phyloP scores from a whole-genome alignment of 1,284 basidiomycete genomes.

The Trichosporon inkin region DNA sequence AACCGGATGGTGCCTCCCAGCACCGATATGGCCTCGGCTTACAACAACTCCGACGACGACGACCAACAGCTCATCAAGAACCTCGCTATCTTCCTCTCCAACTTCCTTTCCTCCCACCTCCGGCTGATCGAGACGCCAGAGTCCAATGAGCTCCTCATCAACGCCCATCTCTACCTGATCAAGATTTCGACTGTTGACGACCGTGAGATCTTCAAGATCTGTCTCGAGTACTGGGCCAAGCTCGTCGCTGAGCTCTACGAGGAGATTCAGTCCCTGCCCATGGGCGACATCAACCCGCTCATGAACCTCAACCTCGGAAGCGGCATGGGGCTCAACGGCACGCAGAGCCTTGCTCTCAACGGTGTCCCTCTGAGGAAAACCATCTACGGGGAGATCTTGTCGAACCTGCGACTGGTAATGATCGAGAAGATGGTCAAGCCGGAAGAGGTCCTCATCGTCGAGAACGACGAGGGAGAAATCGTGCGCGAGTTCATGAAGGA shows the following conservation, averaged over 20 bases:
- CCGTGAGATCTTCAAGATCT: conserved; percentile 99
- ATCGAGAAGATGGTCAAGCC: conserved; percentile 99
- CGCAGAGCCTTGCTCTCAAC: conserved; percentile 59
- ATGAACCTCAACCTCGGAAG: conserved; percentile 83
- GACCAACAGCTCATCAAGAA: conserved; percentile 98
- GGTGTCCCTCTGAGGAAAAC: conserved; percentile 83
- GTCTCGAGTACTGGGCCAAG: conserved; percentile 97
- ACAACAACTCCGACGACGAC: conserved; percentile 81
- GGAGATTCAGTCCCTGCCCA: conserved; percentile 75
- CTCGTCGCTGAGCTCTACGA: conserved; percentile 99
- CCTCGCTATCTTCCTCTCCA: conserved; percentile 91
- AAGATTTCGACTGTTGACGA: conserved; percentile 98
- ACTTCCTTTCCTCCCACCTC: conserved; percentile 90
- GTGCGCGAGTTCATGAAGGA: conserved; percentile 99
- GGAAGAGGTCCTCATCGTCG: conserved; percentile 97
- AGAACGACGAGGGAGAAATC: conserved; percentile 98
- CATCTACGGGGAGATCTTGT: conserved; percentile 90
- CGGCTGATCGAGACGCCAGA: conserved; percentile 86
- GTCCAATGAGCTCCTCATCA: conserved; percentile 88
- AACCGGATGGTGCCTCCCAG: conserved; percentile 97
- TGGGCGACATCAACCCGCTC: conserved; percentile 82
- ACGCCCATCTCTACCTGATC: conserved; percentile 97
- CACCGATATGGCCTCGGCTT: conserved; percentile 75
- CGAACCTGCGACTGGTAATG: conserved; percentile 90
- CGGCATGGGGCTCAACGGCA: conserved; percentile 54